phyloP scores from a whole-genome alignment of 352 stramenopile species.

The Plasmopara muralis region DNA sequence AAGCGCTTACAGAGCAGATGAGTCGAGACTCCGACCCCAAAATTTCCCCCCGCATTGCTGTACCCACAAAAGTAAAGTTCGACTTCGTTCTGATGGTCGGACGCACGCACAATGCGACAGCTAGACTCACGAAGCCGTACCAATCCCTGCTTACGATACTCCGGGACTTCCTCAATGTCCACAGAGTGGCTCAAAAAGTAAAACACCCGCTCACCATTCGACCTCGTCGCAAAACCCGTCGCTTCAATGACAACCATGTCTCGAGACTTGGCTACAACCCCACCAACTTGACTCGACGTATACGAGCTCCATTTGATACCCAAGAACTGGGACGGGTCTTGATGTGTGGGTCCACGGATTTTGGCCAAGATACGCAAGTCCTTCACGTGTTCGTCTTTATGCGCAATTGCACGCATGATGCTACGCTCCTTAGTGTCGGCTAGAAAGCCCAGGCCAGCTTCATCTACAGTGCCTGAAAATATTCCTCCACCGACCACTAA shows the following conservation, averaged over 20 bases:
- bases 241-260: constrained; percentile 28
- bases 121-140: constrained; percentile 31
- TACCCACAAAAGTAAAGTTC: constrained; percentile 46
- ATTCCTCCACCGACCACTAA: constrained; percentile 27
- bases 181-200: constrained; percentile 38
- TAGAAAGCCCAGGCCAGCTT: constrained; percentile 28
- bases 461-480: constrained; percentile 26
- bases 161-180: constrained; percentile 32
- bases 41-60: constrained; percentile 26
- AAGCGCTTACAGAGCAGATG: constrained; percentile 33
- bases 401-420: constrained; percentile 18
- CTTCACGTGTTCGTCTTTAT: constrained; percentile 19
- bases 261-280: constrained; percentile 12
- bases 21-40: constrained; percentile 15
- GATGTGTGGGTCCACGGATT: constrained; percentile 15
- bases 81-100: constrained; percentile 27
- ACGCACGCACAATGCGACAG: constrained; percentile 35
- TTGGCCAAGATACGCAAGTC: constrained; percentile 26
- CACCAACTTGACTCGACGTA: constrained; percentile 1
- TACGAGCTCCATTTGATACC: constrained; percentile 22
- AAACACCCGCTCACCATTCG: constrained; percentile 26
- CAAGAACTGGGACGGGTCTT: constrained; percentile 25
- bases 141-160: constrained; percentile 28
- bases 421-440: constrained; percentile 25
- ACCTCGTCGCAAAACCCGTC: constrained; percentile 31